phyloP scores from a whole-genome alignment of 495 filamentous ascomycete species.

The Xylaria bambusicola region DNA sequence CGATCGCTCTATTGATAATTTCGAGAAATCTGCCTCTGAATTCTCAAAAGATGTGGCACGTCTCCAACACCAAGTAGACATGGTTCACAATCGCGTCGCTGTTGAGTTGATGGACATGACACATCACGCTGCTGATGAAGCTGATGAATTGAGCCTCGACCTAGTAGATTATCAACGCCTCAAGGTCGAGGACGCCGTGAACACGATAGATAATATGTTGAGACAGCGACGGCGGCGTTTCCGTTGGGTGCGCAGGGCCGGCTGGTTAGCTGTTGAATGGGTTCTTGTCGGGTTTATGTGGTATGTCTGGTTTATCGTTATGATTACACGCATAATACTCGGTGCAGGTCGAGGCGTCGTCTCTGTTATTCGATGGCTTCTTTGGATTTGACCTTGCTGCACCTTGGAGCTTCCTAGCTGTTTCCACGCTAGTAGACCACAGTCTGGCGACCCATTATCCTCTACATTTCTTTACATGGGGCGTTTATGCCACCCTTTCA shows the following conservation, averaged over 20 bases:
- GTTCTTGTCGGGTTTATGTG: constrained; percentile 76
- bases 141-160: constrained; percentile 71
- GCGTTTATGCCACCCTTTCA: neutral
- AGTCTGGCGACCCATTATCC: neutral
- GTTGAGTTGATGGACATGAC: constrained; percentile 56
- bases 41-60: constrained; percentile 35
- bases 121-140: constrained; percentile 68
- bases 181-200: constrained; percentile 73
- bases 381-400: constrained; percentile 60
- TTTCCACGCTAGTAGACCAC: neutral
- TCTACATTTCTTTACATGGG: neutral
- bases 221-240: constrained; percentile 66
- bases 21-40: constrained; percentile 54
- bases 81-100: constrained; percentile 36
- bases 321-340: constrained; percentile 63
- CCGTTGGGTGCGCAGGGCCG: constrained; percentile 67
- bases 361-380: constrained; percentile 67
- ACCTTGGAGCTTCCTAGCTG: neutral
- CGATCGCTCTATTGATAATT: constrained; percentile 52
- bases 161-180: constrained; percentile 73
- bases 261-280: constrained; percentile 78
- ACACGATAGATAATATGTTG: constrained; percentile 74
- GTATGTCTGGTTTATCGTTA: constrained; percentile 81
- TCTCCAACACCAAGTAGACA: constrained; percentile 41
- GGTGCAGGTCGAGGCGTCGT: constrained; percentile 60